Percentiles rank a stretch among this genome's conserved stretches.
phyloP scores from a whole-genome alignment of 1,139 yeast species.

The Debaryomyces sp. region DNA sequence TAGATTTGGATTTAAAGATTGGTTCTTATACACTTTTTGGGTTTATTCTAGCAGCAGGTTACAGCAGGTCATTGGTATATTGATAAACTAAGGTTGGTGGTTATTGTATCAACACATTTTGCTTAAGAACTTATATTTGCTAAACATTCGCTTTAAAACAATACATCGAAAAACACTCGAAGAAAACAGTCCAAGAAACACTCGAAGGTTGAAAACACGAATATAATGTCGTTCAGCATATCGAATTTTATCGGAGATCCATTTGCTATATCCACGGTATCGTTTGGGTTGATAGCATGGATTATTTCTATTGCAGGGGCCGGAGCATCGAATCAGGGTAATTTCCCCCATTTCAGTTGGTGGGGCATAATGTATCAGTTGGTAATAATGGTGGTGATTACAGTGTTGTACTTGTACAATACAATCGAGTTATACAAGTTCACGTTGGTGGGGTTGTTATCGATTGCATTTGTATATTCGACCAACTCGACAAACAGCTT shows the following conservation, averaged over 20 bases:
- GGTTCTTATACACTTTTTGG: not conserved
- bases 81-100: not conserved
- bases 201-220: not conserved
- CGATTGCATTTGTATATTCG: conserved; percentile 76
- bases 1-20: not conserved
- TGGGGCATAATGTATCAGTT: conserved; percentile 94
- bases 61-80: not conserved
- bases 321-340: conserved; percentile 54
- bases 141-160: not conserved
- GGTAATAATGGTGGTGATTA: conserved; percentile 55
- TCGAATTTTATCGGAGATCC: conserved; percentile 68
- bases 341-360: conserved; percentile 88
- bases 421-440: conserved; percentile 71
- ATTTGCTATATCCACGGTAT: conserved; percentile 67
- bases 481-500: conserved; percentile 81
- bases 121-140: not conserved
- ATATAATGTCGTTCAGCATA: conserved; percentile 40
- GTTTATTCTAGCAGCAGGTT: not conserved
- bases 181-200: not conserved
- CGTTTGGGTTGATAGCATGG: conserved; percentile 73
- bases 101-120: not conserved
- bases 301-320: conserved; percentile 86
- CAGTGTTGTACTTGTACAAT: conserved; percentile 66
- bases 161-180: not conserved
- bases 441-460: conserved; percentile 57